A percentile compares a stretch with the other conserved stretches of the same genome.
These are phyloP conservation scores for Cutaneotrichosporon sp. DNA, from an alignment of 1,284 basidiomycete genomes.

Conservation along the genomic window DNA sequence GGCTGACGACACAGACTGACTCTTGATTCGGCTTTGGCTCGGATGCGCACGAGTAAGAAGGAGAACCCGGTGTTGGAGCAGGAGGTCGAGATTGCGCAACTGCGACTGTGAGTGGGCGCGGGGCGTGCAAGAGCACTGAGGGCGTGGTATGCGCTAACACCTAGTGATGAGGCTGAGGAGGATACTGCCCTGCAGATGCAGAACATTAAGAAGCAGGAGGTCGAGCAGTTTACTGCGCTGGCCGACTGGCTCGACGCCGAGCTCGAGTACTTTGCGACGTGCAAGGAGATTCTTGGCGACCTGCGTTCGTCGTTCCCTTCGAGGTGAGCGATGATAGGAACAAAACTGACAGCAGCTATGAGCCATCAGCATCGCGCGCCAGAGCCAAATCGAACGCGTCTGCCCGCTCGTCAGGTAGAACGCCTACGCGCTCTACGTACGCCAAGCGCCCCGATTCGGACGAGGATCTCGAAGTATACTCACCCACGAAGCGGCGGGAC, in stretches of 20 bases:
- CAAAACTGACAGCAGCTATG: slow-evolving; percentile 3
- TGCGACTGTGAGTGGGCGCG: slow-evolving; percentile 65
- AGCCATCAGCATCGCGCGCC: neutral
- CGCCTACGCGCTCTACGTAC: slow-evolving; percentile 16
- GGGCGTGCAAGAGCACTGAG: neutral
- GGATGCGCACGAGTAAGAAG: slow-evolving; percentile 60
- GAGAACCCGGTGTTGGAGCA: slow-evolving; percentile 70
- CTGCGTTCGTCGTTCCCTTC: slow-evolving; percentile 65
- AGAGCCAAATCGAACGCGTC: slow-evolving; percentile 24
- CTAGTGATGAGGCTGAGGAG: slow-evolving; percentile 75
- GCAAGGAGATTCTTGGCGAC: slow-evolving; percentile 67
- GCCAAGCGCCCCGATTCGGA: slow-evolving; percentile 11
- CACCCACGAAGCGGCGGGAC: slow-evolving; percentile 5
- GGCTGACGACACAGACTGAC: slow-evolving; percentile 59
- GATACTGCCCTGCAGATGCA: slow-evolving; percentile 73
- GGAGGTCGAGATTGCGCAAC: slow-evolving; percentile 66
- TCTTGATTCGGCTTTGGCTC: slow-evolving; percentile 71
- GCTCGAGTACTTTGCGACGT: slow-evolving; percentile 68
- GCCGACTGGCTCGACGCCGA: slow-evolving; percentile 68
- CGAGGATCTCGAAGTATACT: slow-evolving; percentile 3
- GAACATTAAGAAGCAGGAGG: slow-evolving; percentile 72
- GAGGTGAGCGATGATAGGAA: slow-evolving; percentile 37
- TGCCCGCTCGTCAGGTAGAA: slow-evolving; percentile 25
- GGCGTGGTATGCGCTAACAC: neutral
- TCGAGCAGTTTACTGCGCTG: slow-evolving; percentile 64